Percentiles rank a stretch among this genome's conserved stretches.
Conservation (phyloP, 2,329 filamentous ascomycete genomes). For the Colletotrichum sp. region DNA sequence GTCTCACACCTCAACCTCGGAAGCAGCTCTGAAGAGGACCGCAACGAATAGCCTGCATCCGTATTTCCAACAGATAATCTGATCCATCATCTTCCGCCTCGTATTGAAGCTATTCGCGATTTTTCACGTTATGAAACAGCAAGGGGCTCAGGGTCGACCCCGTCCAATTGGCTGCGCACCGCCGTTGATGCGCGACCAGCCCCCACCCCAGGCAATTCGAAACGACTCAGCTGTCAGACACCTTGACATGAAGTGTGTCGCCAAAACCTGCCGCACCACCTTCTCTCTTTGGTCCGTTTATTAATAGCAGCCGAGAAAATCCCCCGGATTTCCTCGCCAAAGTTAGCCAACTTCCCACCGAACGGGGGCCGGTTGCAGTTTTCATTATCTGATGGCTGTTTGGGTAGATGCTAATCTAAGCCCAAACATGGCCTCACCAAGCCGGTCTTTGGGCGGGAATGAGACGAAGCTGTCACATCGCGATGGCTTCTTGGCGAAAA, state of each 20-base stretch:
- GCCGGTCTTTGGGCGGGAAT: background rate
- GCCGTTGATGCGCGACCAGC: background rate
- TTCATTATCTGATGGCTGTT: background rate
- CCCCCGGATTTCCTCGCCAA: background rate
- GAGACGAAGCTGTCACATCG: background rate
- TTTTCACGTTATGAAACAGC: background rate
- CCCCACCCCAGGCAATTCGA: background rate
- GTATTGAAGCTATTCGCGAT: background rate
- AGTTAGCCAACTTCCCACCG: background rate
- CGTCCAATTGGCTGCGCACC: background rate
- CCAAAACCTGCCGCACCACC: conserved; percentile 1
- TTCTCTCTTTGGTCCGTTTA: background rate
- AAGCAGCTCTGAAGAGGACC: background rate
- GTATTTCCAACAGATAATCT: background rate
- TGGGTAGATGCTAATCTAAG: background rate
- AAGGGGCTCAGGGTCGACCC: background rate
- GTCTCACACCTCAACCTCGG: background rate
- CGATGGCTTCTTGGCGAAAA: background rate
- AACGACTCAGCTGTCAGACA: background rate
- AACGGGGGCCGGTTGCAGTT: background rate
- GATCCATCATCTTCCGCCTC: background rate
- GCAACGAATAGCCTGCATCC: background rate
- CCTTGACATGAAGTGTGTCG: background rate
- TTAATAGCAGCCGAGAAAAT: background rate
- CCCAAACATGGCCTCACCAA: background rate